Evolutionary conservation across 768 basidiomycete genomes (phyloP), one percentile per base, ranked within the genome.

Genomic region (Cystofilobasidium capitatum): DNA sequence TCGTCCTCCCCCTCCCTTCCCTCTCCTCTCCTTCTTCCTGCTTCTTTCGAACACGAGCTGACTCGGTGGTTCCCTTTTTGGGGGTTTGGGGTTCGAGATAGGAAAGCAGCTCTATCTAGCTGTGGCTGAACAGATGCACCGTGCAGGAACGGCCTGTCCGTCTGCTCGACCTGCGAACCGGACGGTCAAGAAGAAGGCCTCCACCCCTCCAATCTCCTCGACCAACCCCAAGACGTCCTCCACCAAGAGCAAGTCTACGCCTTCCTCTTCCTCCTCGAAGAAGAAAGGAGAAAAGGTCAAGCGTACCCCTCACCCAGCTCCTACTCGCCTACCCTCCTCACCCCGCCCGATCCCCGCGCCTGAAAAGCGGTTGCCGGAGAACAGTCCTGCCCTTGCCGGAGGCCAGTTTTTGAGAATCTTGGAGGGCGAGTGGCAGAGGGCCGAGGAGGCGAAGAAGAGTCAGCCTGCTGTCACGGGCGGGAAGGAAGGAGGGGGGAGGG

Each of bases 61-160:
- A 29, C n/a, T 6, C 16, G 45, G 0, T 61, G 26, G 12, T 13
- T 7, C 33, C 9, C 3, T 35, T n/a, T n/a, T n/a, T n/a, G n/a
- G n/a, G n/a, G n/a, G n/a, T n/a, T n/a, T n/a, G n/a, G n/a, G n/a
- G n/a, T n/a, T n/a, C n/a, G n/a, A n/a, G n/a, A n/a, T n/a, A 68
- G 66, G 66, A 20, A 62, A 69, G 44, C 68, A 69, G 47, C 68
- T 69, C 47, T 69, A 69, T 49, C 42, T 58, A 33, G 62, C 55
- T 12, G 63, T 69, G 16, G 45, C 68, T 17, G 55, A 40, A 17
- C 40, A 57, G 1, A 69, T 69, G 45, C 54, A 64, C 33, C 37
- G n/a, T 31, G 20, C 29, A 16, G 35, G 35, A 12, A 36, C 63
- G 14, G 36, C 63, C 5, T 26, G 54, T 51, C 63, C 49, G 8